Conservation (phyloP, 257 asterid genomes). For the Thymus quinquecostatus region DNA sequence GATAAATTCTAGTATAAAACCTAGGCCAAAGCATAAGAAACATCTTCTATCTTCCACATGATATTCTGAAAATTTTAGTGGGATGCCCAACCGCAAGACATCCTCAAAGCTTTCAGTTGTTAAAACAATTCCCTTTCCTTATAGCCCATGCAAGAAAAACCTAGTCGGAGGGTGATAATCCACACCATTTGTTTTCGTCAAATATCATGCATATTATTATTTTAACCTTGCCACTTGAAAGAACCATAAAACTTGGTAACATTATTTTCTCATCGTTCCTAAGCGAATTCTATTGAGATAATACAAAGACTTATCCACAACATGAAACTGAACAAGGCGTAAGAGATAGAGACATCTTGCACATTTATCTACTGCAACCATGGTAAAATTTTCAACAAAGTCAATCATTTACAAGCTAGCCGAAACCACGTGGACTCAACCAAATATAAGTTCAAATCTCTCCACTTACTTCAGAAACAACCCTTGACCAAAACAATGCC, state of each 20-base stretch:
- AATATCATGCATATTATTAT: background rate
- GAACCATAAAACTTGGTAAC: background rate
- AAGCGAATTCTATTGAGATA: slow-evolving; percentile 3
- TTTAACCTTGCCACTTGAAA: slow-evolving; percentile 11
- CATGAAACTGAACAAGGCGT: slow-evolving; percentile 14
- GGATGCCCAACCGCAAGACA: slow-evolving; percentile 13
- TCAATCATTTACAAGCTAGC: slow-evolving; percentile 18
- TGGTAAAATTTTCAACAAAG: background rate
- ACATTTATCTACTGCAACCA: slow-evolving; percentile 23
- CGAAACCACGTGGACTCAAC: slow-evolving; percentile 6
- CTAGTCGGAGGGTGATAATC: background rate
- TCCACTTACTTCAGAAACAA: slow-evolving; percentile 84
- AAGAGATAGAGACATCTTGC: slow-evolving; percentile 21
- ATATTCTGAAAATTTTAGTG: slow-evolving; percentile 3
- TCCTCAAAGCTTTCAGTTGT: slow-evolving; percentile 20
- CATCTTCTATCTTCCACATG: background rate
- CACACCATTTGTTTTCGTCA: slow-evolving; percentile 11
- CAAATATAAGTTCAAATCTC: slow-evolving; percentile 23
- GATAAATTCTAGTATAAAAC: slow-evolving; percentile 13
- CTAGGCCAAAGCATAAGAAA: slow-evolving; percentile 14
- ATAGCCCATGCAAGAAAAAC: slow-evolving; percentile 15
- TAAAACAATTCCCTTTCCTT: background rate
- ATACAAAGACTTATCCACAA: slow-evolving; percentile 21
- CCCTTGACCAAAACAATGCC: slow-evolving; percentile 87
- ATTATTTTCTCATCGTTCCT: slow-evolving; percentile 19